phyloP scores from a whole-genome alignment of 2,329 filamentous ascomycete species.

The Diplodia corticola region DNA sequence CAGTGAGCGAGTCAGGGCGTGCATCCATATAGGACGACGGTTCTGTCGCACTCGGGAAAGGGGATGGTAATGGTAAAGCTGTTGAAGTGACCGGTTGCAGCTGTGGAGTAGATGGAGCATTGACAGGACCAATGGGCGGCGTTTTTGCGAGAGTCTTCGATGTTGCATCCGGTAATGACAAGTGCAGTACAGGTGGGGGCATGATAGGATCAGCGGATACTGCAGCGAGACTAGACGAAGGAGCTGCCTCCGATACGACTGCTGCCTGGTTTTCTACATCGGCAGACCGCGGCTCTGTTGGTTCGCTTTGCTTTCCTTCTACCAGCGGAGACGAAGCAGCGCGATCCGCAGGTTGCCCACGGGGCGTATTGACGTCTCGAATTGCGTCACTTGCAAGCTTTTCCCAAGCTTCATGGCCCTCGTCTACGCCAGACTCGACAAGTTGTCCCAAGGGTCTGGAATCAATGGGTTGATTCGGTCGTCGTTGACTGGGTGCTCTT shows the following conservation, averaged over 20 bases:
- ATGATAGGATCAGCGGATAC: slow-evolving; percentile 26
- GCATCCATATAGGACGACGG: slow-evolving; percentile 35
- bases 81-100: slow-evolving; percentile 35
- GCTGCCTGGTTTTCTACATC: background rate
- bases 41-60: slow-evolving; percentile 35
- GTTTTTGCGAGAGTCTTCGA: background rate
- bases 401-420: background rate
- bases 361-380: background rate
- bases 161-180: slow-evolving; percentile 27
- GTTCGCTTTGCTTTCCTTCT: background rate
- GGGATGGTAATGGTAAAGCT: slow-evolving; percentile 41
- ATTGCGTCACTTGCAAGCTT: background rate
- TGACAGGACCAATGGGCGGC: background rate
- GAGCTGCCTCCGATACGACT: background rate
- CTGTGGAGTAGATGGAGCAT: slow-evolving; percentile 14
- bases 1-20: background rate
- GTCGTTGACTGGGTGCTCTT: background rate
- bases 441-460: background rate
- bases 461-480: background rate
- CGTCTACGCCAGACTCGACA: background rate
- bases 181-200: slow-evolving; percentile 36
- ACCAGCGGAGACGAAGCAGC: background rate
- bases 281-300: background rate
- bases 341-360: background rate
- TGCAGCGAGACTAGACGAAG: background rate